Evolutionary conservation across 2,329 filamentous ascomycete genomes (phyloP), one percentile per base, ranked within the genome.

Genomic region (Epichloe hybrida): DNA sequence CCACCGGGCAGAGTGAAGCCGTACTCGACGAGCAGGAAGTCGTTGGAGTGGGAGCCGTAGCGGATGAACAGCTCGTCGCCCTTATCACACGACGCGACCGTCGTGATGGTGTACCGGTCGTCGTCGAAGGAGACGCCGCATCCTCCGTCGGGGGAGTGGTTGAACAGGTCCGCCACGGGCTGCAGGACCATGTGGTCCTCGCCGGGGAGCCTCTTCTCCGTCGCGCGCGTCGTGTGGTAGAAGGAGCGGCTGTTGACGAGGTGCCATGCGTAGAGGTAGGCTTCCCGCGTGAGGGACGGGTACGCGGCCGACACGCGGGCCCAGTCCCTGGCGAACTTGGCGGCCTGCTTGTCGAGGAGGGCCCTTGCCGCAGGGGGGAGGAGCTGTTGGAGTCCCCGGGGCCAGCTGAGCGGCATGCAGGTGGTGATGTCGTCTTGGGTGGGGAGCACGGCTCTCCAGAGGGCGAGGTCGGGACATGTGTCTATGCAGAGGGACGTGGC

Each of bases 111-210:
- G 66, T 80, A 86, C 5, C 73, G 73, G 1, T 66, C 62, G 1
- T 64, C 54, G 44, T 73, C 69, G 57, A 77, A 78, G n/a, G 69
- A 61, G 0, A 80, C 78, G 13, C 69, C 64, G 63, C 79, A 83
- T 17, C 73, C 72, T 17, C 73, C 72, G 9, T 57, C 57, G 39
- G 73, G 73, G 66, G 5, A 62, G 59, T 77, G 76, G 57, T 79
- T 89, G 70, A 88, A 83, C 50, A 86, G 78, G 62, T 89, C 85
- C 1, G 83, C 80, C 37, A 86, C 81, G 0, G 85, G 85, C 63
- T 82, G 83, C 56, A 88, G 73, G 9, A 79, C 79, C 71, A 87
- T 79, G 59, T 78, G 78, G 57, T 86, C 83, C 56, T 76, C 64
- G 58, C 66, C 59, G 57, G 65, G 56, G 23, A 69, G 63, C 54